These are phyloP conservation scores for Exserohilum rostratum DNA, from an alignment of 2,329 filamentous ascomycete genomes.

Conservation along the genomic window DNA sequence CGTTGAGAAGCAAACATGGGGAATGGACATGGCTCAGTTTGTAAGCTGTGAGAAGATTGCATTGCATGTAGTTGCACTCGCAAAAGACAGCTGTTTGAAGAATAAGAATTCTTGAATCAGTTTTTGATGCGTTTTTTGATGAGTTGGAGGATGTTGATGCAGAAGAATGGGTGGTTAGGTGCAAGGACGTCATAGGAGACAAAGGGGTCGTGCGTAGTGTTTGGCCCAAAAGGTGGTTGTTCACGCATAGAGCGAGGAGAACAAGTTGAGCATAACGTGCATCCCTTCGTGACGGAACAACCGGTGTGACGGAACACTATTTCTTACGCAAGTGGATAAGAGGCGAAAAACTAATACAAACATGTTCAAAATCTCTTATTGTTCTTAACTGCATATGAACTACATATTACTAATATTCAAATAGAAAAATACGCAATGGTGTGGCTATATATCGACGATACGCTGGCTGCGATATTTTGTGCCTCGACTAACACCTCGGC, in stretches of 20 bases:
- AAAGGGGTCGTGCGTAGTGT: too few species aligned
- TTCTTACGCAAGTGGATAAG: not conserved
- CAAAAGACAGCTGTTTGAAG: too few species aligned
- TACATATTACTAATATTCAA: not conserved
- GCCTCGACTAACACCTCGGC: too few species aligned
- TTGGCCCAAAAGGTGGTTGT: too few species aligned
- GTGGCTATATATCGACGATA: not conserved
- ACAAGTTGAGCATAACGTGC: too few species aligned
- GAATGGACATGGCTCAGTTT: not conserved
- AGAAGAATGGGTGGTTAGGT: too few species aligned
- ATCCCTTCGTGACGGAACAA: not conserved
- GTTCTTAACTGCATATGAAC: not conserved
- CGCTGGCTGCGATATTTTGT: not conserved
- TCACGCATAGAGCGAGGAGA: too few species aligned
- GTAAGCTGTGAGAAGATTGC: conserved; percentile 15
- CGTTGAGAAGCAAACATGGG: conserved; percentile 13
- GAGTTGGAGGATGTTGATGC: too few species aligned
- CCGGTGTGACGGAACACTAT: not conserved
- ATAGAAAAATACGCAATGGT: too few species aligned
- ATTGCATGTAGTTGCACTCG: conserved; percentile 4
- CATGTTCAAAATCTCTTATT: not conserved
- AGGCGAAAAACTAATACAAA: not conserved
- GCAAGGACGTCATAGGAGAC: too few species aligned
- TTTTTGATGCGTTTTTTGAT: too few species aligned
- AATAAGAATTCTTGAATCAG: too few species aligned